phyloP scores from a whole-genome alignment of 345 rosid species.

The Carallia brachiata region DNA sequence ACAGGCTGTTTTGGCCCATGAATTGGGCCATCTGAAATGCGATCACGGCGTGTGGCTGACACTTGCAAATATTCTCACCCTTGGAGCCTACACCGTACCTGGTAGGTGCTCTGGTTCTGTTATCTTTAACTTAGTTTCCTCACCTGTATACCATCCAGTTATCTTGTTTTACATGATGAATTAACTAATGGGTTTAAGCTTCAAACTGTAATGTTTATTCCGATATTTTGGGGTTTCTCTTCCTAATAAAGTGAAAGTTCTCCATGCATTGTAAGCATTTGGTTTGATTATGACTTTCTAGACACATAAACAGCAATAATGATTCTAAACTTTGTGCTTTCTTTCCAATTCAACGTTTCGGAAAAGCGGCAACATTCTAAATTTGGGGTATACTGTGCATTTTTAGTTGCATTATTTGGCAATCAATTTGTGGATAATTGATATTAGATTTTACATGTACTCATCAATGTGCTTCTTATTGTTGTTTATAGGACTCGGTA shows the following conservation, averaged over 20 bases:
- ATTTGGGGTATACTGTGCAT: not conserved
- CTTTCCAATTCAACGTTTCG: not conserved
- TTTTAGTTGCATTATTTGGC: not conserved
- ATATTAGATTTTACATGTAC: not conserved
- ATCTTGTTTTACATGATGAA: too few species aligned
- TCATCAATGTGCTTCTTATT: not conserved
- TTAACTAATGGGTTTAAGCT: too few species aligned
- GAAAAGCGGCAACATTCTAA: not conserved
- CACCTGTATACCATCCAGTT: too few species aligned
- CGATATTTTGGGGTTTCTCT: not conserved
- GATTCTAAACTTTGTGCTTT: not conserved
- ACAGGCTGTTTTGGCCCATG: constrained; percentile 96
- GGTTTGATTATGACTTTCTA: not conserved
- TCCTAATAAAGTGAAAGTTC: not conserved
- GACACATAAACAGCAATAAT: not conserved
- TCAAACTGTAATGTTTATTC: too few species aligned
- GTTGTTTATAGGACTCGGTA: constrained; percentile 64
- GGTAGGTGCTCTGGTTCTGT: constrained; percentile 46
- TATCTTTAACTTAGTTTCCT: constrained; percentile 6
- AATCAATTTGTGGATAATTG: not conserved
- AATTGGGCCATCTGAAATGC: constrained; percentile 93
- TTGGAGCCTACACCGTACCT: constrained; percentile 90
- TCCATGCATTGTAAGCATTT: not conserved
- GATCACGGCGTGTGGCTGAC: constrained; percentile 99
- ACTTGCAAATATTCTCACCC: constrained; percentile 84